Evolutionary conservation across 2,329 filamentous ascomycete species (phyloP), one percentile per base, ranked within the genome.

Genomic region (Emericellopsis atlantica): DNA sequence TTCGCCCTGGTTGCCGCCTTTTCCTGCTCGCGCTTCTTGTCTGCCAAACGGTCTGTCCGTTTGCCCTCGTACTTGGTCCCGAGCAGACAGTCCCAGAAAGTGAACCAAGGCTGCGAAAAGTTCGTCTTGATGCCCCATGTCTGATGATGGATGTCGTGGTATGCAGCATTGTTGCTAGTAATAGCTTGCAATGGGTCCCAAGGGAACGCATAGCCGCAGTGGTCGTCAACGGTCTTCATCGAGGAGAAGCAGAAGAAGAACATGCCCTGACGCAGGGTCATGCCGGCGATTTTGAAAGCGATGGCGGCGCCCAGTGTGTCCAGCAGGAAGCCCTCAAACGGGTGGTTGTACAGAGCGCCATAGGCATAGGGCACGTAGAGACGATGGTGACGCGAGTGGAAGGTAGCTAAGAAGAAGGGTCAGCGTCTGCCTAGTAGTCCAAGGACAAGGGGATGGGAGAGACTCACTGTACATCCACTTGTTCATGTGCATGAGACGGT

Each of bases 51-150:
- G 45, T 60, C 54, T 34, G 52, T 50, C 14, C 67, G 67, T 43
- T 70, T 79, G 39, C 85, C 86, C 44, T 74, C 77, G 80, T 88
- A 95, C 61, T 78, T 83, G 21, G 92, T 98, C 40, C 81, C 79
- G 18, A 95, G 68, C 23, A 88, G 55, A 37, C 75, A 71, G 58
- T 98, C 92, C 87, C 92, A 96, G 64, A 95, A 88, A 37, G 84
- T 95, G 65, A 96, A 95, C 66, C 89, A 93, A 4, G 86, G 86
- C 61, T 93, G 86, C 5, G 81, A 83, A 60, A 87, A 93, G 64
- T 93, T 93, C 48, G 82, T 84, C 74, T 96, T 98, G 72, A 98
- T 95, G 43, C 92, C 92, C 89, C 90, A 96, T 62, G 85, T 93
- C 64, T 98, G 92, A 65, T 98, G 92, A 63, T 98, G 92, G 44